A percentile compares a stretch with the other conserved stretches of the same genome.
Evolutionary conservation across 352 stramenopile species (phyloP).

Genomic region (Phytopythium kandeliae): DNA sequence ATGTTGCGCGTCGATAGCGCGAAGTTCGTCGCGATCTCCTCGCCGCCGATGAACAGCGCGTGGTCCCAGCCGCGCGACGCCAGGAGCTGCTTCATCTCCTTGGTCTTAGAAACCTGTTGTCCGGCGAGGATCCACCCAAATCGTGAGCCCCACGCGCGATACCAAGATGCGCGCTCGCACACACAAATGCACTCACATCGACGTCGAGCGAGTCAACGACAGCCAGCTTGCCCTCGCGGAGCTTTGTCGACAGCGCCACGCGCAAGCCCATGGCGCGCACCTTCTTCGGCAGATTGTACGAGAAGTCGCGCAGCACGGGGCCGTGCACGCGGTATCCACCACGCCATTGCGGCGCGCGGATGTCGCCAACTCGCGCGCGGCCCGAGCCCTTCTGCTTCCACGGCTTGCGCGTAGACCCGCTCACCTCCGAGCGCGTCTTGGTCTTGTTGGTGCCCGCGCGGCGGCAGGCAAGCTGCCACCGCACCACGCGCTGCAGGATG

Average conservation of each 20-base stretch:
- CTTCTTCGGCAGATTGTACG: constrained; percentile 86
- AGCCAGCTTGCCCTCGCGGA: constrained; percentile 82
- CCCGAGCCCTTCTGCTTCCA: constrained; percentile 88
- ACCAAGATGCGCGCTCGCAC: background rate
- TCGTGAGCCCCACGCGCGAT: background rate
- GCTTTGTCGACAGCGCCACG: constrained; percentile 82
- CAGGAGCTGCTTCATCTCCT: constrained; percentile 83
- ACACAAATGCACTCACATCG: constrained; percentile 38
- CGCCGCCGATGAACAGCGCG: constrained; percentile 77
- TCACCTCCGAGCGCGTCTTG: constrained; percentile 85
- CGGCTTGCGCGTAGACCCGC: constrained; percentile 82
- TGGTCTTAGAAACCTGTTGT: constrained; percentile 73
- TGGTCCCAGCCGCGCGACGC: constrained; percentile 78
- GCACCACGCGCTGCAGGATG: constrained; percentile 85
- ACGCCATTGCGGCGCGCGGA: constrained; percentile 79
- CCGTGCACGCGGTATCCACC: constrained; percentile 82
- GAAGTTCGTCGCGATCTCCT: constrained; percentile 73
- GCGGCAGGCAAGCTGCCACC: constrained; percentile 82
- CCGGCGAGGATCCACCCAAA: constrained; percentile 2
- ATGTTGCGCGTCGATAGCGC: constrained; percentile 82
- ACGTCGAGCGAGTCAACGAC: constrained; percentile 73
- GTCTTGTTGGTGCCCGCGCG: constrained; percentile 85
- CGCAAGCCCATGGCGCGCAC: constrained; percentile 83
- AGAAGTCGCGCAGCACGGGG: constrained; percentile 81
- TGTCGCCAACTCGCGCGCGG: constrained; percentile 83